Conservation (phyloP, 345 rosid genomes). For the Eucalyptus curtisii region DNA sequence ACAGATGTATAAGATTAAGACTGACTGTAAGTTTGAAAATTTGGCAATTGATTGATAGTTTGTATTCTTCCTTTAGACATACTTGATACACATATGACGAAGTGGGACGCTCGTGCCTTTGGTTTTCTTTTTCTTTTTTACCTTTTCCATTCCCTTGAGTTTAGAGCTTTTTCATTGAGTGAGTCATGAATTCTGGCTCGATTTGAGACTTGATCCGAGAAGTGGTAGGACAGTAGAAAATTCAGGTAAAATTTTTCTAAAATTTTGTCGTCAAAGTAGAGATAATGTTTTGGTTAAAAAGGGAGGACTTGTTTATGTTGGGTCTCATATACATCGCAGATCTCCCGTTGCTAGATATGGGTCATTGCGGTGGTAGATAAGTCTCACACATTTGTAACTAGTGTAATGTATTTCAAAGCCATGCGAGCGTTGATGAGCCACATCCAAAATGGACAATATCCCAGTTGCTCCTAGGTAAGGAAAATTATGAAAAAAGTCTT, state of each 20-base stretch:
- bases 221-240: background rate
- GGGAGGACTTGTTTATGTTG: background rate
- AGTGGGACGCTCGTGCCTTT: background rate
- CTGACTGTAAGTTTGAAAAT: background rate
- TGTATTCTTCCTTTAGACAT: background rate
- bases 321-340: background rate
- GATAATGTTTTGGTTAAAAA: background rate
- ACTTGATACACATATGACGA: background rate
- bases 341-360: background rate
- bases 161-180: background rate
- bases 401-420: background rate
- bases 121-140: background rate
- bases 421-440: background rate
- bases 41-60: background rate
- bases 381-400: background rate
- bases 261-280: background rate
- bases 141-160: background rate
- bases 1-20: background rate
- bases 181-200: background rate
- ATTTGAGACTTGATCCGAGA: background rate
- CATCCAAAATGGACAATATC: background rate
- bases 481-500: background rate
- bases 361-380: background rate
- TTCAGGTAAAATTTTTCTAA: background rate
- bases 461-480: background rate